phyloP scores from a whole-genome alignment of 768 basidiomycete species.

The Pulveroboletus sp. region DNA sequence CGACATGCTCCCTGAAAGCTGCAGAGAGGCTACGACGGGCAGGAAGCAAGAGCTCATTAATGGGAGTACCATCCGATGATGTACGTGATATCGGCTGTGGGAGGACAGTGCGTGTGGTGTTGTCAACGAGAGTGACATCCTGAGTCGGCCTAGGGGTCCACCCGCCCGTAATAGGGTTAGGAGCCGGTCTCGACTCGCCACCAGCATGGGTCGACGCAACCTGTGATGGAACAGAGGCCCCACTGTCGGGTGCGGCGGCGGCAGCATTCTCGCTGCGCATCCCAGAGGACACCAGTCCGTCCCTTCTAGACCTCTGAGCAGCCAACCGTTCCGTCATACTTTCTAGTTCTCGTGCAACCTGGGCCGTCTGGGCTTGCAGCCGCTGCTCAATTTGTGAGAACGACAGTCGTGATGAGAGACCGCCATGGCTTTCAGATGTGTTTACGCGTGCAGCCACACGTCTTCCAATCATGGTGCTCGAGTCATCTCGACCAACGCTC shows the following conservation, averaged over 20 bases:
- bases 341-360: slow-evolving; percentile 32
- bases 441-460: slow-evolving; percentile 31
- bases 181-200: slow-evolving; percentile 3
- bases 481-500: slow-evolving; percentile 22
- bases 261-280: slow-evolving; percentile 4
- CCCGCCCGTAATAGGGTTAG: slow-evolving; percentile 5
- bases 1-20: slow-evolving; percentile 19
- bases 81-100: slow-evolving; percentile 25
- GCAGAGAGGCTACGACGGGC: slow-evolving; percentile 19
- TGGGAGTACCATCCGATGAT: slow-evolving; percentile 18
- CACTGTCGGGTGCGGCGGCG: background rate
- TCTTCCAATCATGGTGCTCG: slow-evolving; percentile 33
- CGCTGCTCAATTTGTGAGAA: slow-evolving; percentile 27
- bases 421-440: slow-evolving; percentile 15
- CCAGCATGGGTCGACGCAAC: background rate
- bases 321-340: slow-evolving; percentile 27
- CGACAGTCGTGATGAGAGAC: slow-evolving; percentile 18
- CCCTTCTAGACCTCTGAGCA: slow-evolving; percentile 21
- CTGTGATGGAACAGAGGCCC: background rate
- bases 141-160: slow-evolving; percentile 14
- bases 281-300: slow-evolving; percentile 15
- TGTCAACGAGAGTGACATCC: slow-evolving; percentile 19
- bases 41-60: slow-evolving; percentile 13
- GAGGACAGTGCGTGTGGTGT: slow-evolving; percentile 12
- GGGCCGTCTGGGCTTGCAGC: slow-evolving; percentile 26